Conservation (phyloP, 1,139 yeast genomes). For the Pichia sp. region DNA sequence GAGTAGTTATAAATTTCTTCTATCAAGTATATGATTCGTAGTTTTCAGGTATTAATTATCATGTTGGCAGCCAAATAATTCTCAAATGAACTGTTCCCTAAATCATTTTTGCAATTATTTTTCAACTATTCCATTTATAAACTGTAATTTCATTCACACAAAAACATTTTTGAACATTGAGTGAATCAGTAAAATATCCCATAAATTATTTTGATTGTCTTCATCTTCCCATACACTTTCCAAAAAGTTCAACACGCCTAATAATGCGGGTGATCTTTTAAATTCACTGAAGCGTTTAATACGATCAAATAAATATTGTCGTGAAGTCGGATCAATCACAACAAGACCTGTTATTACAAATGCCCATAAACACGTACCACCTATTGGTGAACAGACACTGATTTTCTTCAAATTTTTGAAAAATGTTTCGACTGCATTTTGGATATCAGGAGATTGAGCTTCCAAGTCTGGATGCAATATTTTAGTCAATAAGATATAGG, state of each 20-base stretch:
- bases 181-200: too few species aligned
- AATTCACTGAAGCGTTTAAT: constrained; percentile 4
- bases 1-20: too few species aligned
- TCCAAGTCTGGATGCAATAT: constrained; percentile 11
- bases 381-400: constrained; percentile 8
- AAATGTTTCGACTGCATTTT: constrained; percentile 5
- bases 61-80: too few species aligned
- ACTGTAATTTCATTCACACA: too few species aligned
- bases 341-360: constrained; percentile 14
- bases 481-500: constrained; percentile 14
- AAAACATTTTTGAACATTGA: too few species aligned
- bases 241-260: constrained; percentile 1
- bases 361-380: constrained; percentile 14
- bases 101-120: too few species aligned
- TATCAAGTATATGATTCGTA: too few species aligned
- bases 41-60: too few species aligned
- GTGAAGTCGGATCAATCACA: constrained; percentile 3
- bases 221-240: constrained; percentile 1
- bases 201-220: too few species aligned
- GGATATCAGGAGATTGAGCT: constrained; percentile 7
- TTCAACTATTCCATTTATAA: too few species aligned
- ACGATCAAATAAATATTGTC: constrained; percentile 13
- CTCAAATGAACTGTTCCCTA: too few species aligned
- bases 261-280: constrained; percentile 4
- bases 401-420: constrained; percentile 9